phyloP scores from a whole-genome alignment of 176 grass and related monocot species.

The Secale cereale region DNA sequence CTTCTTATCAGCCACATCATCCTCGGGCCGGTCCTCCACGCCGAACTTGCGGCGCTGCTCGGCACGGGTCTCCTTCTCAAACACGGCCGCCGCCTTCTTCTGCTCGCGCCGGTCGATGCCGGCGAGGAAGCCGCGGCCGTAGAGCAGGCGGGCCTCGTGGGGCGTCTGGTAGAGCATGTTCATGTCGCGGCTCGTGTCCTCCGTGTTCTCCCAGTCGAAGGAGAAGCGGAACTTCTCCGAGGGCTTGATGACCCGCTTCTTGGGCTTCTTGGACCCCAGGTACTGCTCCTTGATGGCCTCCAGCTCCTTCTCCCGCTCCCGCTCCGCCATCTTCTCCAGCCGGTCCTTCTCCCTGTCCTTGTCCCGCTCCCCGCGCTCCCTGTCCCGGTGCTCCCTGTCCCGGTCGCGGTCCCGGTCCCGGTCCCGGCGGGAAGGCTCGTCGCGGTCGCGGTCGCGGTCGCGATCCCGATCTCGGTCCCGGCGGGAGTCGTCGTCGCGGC shows the following conservation, averaged over 20 bases:
- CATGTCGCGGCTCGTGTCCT: constrained; percentile 97
- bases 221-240: constrained; percentile 98
- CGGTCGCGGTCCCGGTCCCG: constrained; percentile 47
- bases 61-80: constrained; percentile 79
- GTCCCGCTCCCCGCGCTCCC: constrained; percentile 66
- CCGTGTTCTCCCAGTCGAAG: constrained; percentile 97
- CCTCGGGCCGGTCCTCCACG: constrained; percentile 72
- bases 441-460: constrained; percentile 41
- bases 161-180: constrained; percentile 82
- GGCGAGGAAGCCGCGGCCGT: constrained; percentile 83
- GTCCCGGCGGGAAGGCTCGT: constrained; percentile 42
- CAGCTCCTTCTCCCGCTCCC: constrained; percentile 87
- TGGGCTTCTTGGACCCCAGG: constrained; percentile 89
- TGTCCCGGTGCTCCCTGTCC: constrained; percentile 50
- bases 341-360: constrained; percentile 61
- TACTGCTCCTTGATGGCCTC: constrained; percentile 97
- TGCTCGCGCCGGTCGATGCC: constrained; percentile 92
- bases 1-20: constrained; percentile 51
- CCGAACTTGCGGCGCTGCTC: constrained; percentile 82
- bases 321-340: constrained; percentile 73
- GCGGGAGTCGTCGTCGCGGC: constrained; percentile 49
- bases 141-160: constrained; percentile 77
- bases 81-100: constrained; percentile 73
- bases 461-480: constrained; percentile 60
- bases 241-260: constrained; percentile 95